Percentiles rank a stretch among this genome's conserved stretches.
These are phyloP conservation scores for Wallacemonas sp. DNA, from an alignment of 208 protist genomes.

Conservation along the genomic window DNA sequence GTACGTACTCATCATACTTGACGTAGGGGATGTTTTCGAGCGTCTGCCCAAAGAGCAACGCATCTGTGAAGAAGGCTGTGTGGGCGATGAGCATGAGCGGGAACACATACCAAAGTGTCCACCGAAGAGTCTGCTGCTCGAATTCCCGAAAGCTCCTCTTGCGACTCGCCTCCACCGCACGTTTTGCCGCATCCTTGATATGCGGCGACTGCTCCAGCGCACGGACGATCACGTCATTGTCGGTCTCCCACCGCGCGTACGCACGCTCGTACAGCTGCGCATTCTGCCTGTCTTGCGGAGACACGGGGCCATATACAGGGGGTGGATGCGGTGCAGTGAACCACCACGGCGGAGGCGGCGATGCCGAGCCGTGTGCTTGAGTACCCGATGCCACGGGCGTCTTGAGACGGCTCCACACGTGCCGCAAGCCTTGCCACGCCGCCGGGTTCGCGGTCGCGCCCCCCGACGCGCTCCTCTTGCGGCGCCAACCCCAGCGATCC, in stretches of 20 bases:
- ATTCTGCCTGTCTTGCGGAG: background rate
- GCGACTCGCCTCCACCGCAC: background rate
- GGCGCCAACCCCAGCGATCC: too few species aligned
- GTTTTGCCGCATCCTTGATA: background rate
- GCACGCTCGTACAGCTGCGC: background rate
- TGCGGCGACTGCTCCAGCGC: background rate
- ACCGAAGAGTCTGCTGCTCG: constrained; percentile 1
- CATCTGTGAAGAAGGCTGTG: constrained; percentile 13
- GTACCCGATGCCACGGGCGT: too few species aligned
- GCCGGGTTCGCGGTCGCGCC: background rate
- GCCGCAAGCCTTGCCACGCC: background rate
- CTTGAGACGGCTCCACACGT: too few species aligned
- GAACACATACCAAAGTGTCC: constrained; percentile 10
- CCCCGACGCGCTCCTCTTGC: background rate
- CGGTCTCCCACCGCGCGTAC: constrained; percentile 3
- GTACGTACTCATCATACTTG: background rate
- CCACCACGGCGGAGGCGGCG: background rate
- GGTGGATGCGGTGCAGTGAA: background rate
- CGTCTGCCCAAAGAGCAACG: background rate
- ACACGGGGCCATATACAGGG: too few species aligned
- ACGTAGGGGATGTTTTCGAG: constrained; percentile 8
- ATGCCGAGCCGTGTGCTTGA: too few species aligned
- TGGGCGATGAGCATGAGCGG: constrained; percentile 3
- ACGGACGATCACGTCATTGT: background rate
- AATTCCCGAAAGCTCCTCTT: background rate